Evolutionary conservation across 768 basidiomycete species (phyloP).

Genomic region (Flagelloscypha sp.): DNA sequence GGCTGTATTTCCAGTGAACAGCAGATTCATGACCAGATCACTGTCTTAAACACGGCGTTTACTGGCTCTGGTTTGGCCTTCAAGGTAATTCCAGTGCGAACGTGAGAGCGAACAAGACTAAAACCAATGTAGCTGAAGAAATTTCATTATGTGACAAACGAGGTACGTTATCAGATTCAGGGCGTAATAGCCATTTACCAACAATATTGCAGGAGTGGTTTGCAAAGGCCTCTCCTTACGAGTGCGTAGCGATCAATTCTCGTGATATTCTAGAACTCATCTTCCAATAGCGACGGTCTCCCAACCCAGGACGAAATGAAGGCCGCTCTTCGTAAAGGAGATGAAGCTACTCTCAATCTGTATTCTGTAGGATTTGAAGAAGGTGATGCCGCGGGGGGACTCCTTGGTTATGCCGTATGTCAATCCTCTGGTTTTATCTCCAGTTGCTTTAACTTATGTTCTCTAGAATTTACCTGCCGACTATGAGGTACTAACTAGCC

Average conservation of each 20-base stretch:
- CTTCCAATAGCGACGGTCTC: too few relatives aligned
- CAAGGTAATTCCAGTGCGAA: neutral
- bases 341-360: neutral
- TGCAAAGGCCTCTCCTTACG: too few relatives aligned
- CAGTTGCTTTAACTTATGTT: too few relatives aligned
- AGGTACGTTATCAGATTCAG: too few relatives aligned
- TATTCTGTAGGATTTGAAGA: neutral
- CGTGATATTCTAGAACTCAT: too few relatives aligned
- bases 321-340: neutral
- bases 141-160: neutral
- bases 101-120: neutral
- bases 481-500: too few relatives aligned
- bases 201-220: too few relatives aligned
- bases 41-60: neutral
- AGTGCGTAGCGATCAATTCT: too few relatives aligned
- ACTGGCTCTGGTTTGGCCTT: neutral
- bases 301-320: conserved; percentile 1
- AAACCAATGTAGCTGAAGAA: neutral
- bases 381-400: neutral
- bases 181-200: too few relatives aligned
- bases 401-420: conserved; percentile 1
- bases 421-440: too few relatives aligned
- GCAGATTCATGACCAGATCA: conserved; percentile 1
- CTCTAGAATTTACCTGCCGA: too few relatives aligned
- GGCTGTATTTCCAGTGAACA: neutral